A percentile compares a stretch with the other conserved stretches of the same genome.
phyloP scores from a whole-genome alignment of 2,329 filamentous ascomycete species.

The Epichloe aotearoae region DNA sequence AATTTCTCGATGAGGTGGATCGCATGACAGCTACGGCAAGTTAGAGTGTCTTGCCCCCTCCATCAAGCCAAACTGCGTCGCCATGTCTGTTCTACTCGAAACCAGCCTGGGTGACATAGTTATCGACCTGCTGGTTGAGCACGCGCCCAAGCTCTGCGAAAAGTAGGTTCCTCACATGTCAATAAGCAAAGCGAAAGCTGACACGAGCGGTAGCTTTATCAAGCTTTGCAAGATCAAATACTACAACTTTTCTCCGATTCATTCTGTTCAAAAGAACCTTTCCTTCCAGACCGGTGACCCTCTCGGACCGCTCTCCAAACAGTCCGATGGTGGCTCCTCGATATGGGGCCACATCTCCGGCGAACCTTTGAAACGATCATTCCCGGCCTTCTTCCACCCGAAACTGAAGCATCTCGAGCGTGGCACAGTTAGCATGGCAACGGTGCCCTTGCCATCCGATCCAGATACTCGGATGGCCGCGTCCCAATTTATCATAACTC shows the following conservation, averaged over 20 bases:
- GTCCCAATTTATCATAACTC: conserved; percentile 87
- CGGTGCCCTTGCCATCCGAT: conserved; percentile 60
- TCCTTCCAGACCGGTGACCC: conserved; percentile 95
- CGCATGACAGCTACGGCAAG: neutral
- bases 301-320: conserved; percentile 67
- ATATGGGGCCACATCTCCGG: conserved; percentile 78
- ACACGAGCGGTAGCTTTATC: conserved; percentile 56
- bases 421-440: conserved; percentile 97
- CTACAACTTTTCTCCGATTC: conserved; percentile 92
- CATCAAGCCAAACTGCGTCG: neutral
- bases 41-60: neutral
- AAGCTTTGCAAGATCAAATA: conserved; percentile 99
- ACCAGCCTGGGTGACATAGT: conserved; percentile 90
- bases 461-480: conserved; percentile 71
- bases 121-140: conserved; percentile 80
- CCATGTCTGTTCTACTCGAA: conserved; percentile 88
- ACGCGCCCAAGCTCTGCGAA: conserved; percentile 83
- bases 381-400: conserved; percentile 70
- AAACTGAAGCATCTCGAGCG: conserved; percentile 81
- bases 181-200: conserved; percentile 14
- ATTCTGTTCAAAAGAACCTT: conserved; percentile 88
- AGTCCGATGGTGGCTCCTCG: conserved; percentile 84
- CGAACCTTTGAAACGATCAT: conserved; percentile 56
- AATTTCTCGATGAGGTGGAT: neutral
- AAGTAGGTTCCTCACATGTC: conserved; percentile 53